Conservation (phyloP, 1,284 basidiomycete genomes). For the Puccinia novopanici region DNA sequence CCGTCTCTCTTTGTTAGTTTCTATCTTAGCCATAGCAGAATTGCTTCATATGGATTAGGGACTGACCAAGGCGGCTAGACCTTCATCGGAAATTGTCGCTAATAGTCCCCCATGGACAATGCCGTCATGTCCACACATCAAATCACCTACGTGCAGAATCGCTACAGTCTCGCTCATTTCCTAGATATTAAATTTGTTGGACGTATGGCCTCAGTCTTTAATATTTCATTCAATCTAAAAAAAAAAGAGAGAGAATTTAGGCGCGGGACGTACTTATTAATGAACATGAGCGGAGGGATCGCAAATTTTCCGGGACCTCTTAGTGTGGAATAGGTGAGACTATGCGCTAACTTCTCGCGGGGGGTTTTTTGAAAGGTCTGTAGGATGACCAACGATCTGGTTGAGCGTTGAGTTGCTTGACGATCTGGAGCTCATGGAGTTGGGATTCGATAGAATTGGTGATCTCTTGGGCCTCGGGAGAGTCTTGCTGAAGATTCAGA, state of each 20-base stretch:
- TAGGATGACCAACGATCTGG: slow-evolving; percentile 4
- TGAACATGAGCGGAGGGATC: slow-evolving; percentile 72
- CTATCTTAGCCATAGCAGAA: too few species aligned
- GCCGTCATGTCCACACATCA: slow-evolving; percentile 84
- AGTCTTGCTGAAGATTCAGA: background rate
- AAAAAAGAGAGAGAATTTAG: background rate
- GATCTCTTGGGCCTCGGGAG: background rate
- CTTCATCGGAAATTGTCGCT: slow-evolving; percentile 86
- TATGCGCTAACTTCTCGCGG: slow-evolving; percentile 8
- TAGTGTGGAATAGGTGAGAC: slow-evolving; percentile 27
- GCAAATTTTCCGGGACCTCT: slow-evolving; percentile 69
- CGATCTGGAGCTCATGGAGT: slow-evolving; percentile 17
- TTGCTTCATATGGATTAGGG: too few species aligned
- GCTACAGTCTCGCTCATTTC: slow-evolving; percentile 74
- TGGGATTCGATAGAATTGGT: slow-evolving; percentile 11
- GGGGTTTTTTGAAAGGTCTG: slow-evolving; percentile 20
- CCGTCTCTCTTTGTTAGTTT: too few species aligned
- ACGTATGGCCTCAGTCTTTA: background rate
- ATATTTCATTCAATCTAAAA: background rate
- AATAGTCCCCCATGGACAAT: slow-evolving; percentile 90
- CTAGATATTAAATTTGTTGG: slow-evolving; percentile 2
- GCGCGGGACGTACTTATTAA: slow-evolving; percentile 60
- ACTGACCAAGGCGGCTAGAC: slow-evolving; percentile 76
- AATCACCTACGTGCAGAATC: slow-evolving; percentile 78
- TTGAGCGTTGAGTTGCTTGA: slow-evolving; percentile 13